Conservation (phyloP, 2,329 filamentous ascomycete genomes). For the Myriosclerotinia curreyana region DNA sequence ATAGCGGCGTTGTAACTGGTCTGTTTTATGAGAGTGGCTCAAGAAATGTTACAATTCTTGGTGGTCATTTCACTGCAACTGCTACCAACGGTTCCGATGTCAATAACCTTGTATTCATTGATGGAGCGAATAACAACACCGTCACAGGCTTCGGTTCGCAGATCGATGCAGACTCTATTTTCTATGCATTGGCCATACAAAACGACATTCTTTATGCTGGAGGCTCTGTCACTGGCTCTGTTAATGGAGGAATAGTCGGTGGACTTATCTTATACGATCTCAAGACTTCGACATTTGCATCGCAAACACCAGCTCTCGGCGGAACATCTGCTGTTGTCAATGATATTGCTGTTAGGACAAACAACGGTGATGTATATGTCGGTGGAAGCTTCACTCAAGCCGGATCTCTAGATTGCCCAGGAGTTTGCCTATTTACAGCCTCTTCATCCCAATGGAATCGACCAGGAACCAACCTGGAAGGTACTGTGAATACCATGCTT, state of each 20-base stretch:
- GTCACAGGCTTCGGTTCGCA: slow-evolving; percentile 67
- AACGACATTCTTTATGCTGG: slow-evolving; percentile 75
- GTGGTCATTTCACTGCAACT: slow-evolving; percentile 76
- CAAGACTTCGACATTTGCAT: slow-evolving; percentile 56
- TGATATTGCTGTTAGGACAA: slow-evolving; percentile 69
- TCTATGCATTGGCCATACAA: slow-evolving; percentile 67
- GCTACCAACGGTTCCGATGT: slow-evolving; percentile 67
- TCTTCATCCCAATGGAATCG: slow-evolving; percentile 72
- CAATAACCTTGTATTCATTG: slow-evolving; percentile 78
- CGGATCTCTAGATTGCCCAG: slow-evolving; percentile 77
- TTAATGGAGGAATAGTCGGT: slow-evolving; percentile 60
- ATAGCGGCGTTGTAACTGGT: slow-evolving; percentile 72
- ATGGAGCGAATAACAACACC: slow-evolving; percentile 64
- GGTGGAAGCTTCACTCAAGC: slow-evolving; percentile 82
- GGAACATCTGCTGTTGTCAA: slow-evolving; percentile 72
- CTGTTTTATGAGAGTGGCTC: slow-evolving; percentile 68
- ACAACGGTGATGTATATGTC: slow-evolving; percentile 73
- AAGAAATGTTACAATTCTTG: slow-evolving; percentile 82
- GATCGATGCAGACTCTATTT: slow-evolving; percentile 68
- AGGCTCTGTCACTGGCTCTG: slow-evolving; percentile 70
- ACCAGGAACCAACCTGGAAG: slow-evolving; percentile 68
- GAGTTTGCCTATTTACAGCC: slow-evolving; percentile 76
- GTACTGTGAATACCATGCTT: slow-evolving; percentile 66
- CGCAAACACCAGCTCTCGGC: slow-evolving; percentile 71
- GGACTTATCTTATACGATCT: slow-evolving; percentile 83